These are phyloP conservation scores for Chrysosporium queenslandicum DNA, from an alignment of 2,329 filamentous ascomycete genomes.

Conservation along the genomic window DNA sequence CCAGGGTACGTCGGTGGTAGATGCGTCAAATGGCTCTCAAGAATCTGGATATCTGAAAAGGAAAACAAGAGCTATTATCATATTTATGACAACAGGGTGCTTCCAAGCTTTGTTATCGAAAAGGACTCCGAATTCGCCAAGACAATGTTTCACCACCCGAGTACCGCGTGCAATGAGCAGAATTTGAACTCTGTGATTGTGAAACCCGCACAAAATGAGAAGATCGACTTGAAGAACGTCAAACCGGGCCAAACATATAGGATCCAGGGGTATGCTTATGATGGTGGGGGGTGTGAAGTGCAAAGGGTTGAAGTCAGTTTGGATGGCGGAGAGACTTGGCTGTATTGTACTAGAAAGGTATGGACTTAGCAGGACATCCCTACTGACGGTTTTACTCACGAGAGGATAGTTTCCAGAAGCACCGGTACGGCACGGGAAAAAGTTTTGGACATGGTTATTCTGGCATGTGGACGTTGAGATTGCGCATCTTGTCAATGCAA, in stretches of 20 bases:
- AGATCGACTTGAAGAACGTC: slow-evolving; percentile 31
- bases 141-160: slow-evolving; percentile 41
- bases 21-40: slow-evolving; percentile 36
- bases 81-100: slow-evolving; percentile 42
- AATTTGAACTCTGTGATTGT: slow-evolving; percentile 42
- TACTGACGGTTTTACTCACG: slow-evolving; percentile 11
- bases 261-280: slow-evolving; percentile 42
- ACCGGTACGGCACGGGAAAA: slow-evolving; percentile 44
- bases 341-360: slow-evolving; percentile 40
- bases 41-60: slow-evolving; percentile 33
- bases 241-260: slow-evolving; percentile 34
- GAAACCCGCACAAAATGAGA: slow-evolving; percentile 40
- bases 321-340: slow-evolving; percentile 41
- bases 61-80: slow-evolving; percentile 40
- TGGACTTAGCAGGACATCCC: not conserved
- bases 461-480: slow-evolving; percentile 45
- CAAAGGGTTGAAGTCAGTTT: slow-evolving; percentile 42
- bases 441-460: slow-evolving; percentile 47
- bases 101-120: slow-evolving; percentile 41
- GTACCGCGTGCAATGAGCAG: slow-evolving; percentile 42
- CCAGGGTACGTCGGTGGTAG: slow-evolving; percentile 37
- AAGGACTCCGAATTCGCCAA: slow-evolving; percentile 41
- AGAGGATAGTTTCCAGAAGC: slow-evolving; percentile 36
- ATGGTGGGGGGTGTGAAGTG: slow-evolving; percentile 43
- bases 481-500: slow-evolving; percentile 35